A percentile compares a stretch with the other conserved stretches of the same genome.
Conservation (phyloP, 257 asterid species). For the Solanum pinnatisectum region DNA sequence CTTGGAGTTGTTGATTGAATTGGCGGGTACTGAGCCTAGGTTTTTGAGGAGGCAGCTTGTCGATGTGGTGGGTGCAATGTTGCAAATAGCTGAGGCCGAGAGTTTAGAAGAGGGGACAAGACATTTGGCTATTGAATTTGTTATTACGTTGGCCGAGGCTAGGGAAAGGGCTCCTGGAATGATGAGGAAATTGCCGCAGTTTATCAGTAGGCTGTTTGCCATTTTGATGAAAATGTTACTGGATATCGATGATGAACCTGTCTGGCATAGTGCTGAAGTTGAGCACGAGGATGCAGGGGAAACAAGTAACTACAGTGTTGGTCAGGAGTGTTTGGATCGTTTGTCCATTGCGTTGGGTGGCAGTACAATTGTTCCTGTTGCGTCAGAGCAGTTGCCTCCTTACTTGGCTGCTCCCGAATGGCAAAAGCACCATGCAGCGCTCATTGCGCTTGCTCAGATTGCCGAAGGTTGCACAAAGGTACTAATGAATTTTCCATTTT, state of each 20-base stretch:
- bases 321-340: conserved; percentile 95
- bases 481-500: neutral
- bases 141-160: conserved; percentile 88
- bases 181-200: conserved; percentile 99
- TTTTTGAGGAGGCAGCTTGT: conserved; percentile 88
- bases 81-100: conserved; percentile 91
- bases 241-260: conserved; percentile 89
- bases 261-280: conserved; percentile 84
- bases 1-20: conserved; percentile 78
- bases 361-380: conserved; percentile 90
- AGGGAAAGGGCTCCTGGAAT: conserved; percentile 99
- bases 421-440: conserved; percentile 93
- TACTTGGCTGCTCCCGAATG: conserved; percentile 84
- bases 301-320: conserved; percentile 77
- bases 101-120: conserved; percentile 87
- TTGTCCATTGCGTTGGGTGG: conserved; percentile 89
- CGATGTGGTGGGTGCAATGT: conserved; percentile 93
- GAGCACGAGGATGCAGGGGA: conserved; percentile 99
- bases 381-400: conserved; percentile 77
- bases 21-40: conserved; percentile 93
- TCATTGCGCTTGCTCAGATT: conserved; percentile 94
- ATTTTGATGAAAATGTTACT: conserved; percentile 80
- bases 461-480: conserved; percentile 99
- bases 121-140: conserved; percentile 92
- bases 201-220: conserved; percentile 69